Base-by-base conservation (phyloP, 2,329 filamentous ascomycete genomes). In the Nothophoma quercina region DNA sequence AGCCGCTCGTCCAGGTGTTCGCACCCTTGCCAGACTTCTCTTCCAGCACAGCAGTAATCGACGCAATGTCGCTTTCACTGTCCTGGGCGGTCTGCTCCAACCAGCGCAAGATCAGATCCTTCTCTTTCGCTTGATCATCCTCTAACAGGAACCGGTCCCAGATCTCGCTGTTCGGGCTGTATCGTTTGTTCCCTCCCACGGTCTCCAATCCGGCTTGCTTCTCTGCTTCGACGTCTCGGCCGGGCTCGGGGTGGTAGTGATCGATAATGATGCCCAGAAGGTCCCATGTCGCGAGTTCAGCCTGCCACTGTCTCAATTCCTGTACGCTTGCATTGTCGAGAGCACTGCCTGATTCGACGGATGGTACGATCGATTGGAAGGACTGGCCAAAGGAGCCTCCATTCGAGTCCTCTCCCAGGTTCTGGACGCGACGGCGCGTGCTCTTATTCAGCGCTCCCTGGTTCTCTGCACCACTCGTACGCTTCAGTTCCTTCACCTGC, bases 251-350 rank as follows among this genome's bases (percentile, higher is more conserved):
- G 60, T 79, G 77, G 68, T 91, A 88, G 64, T 90, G 84, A 9
- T 88, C 86, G 43, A 96, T 82, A 55, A 96, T 80, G 30, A 90
- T 84, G 40, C 86, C 83, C 52, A 98, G 78, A 22, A 98, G 80
- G 68, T 96, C 88, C 95, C 95, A 99, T 0, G 92, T 95, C 65
- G 96, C 91, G 32, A 87, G 85, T 75, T 99, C 95, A 59, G 89
- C 83, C 73, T 96, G 87, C 81, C 91, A 88, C 49, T 85, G 83
- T 67, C 83, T 80, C 10, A 88, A 69, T 55, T 85, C 81, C 45
- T 80, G 70, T 16, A 80, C 67, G 34, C 72, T 75, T 25, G 75
- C 60, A n/a, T 65, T 67, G 26, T 69, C 67, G 22, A 63, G 50
- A 16, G 58, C 39, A 5, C 51, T 41, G 44, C 36, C 48, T 7